Evolutionary conservation across 163 green algal genomes (phyloP).

Genomic region (Chlamydomonas reinhardtii): DNA sequence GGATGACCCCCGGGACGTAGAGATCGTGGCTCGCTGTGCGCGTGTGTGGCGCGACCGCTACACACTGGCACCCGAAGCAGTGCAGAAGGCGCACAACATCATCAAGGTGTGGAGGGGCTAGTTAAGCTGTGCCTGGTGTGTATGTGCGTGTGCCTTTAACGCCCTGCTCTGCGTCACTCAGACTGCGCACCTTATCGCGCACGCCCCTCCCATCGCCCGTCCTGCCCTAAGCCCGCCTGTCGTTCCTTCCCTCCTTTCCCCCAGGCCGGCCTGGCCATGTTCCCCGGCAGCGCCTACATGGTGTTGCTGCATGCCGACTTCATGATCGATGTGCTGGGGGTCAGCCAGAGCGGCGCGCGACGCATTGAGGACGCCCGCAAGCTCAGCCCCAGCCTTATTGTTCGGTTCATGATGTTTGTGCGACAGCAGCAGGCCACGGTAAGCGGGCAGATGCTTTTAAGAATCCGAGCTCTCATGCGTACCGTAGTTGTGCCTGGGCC

Average conservation of each 20-base stretch:
- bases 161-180: no score
- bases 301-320: constrained; percentile 33
- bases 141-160: no score
- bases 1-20: constrained; percentile 22
- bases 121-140: no score
- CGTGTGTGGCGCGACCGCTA: background rate
- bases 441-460: background rate
- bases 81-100: background rate
- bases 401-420: constrained; percentile 45
- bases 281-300: background rate
- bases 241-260: background rate
- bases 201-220: no score
- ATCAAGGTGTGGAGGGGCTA: constrained; percentile 16
- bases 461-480: no score
- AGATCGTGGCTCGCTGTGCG: background rate
- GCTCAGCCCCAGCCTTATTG: constrained; percentile 27
- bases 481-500: no score
- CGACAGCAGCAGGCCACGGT: constrained; percentile 41
- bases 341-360: constrained; percentile 42
- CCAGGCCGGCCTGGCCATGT: background rate
- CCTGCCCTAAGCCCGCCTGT: no score
- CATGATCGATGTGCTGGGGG: constrained; percentile 53
- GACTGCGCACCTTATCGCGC: no score
- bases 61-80: background rate
- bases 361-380: constrained; percentile 36